These are phyloP conservation scores for Paraconiothyrium brasiliense DNA, from an alignment of 2,329 filamentous ascomycete species.

Conservation along the genomic window DNA sequence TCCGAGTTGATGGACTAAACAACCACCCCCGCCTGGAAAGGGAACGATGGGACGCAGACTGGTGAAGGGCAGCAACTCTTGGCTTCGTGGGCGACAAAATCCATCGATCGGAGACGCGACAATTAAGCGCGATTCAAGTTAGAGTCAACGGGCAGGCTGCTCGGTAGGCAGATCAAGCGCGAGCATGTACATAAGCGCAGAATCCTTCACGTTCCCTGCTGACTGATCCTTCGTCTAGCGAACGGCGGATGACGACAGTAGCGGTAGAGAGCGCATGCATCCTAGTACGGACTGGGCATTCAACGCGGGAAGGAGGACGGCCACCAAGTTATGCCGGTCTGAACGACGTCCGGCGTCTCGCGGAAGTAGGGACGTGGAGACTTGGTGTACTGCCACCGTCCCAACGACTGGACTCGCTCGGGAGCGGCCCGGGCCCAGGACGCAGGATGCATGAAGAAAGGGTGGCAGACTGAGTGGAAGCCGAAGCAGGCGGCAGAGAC, in stretches of 20 bases:
- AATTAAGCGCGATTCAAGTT: slow-evolving; percentile 22
- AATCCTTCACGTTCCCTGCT: slow-evolving; percentile 13
- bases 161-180: slow-evolving; percentile 20
- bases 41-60: background rate
- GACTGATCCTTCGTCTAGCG: slow-evolving; percentile 14
- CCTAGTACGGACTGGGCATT: slow-evolving; percentile 1
- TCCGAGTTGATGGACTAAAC: background rate
- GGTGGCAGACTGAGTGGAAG: slow-evolving; percentile 3
- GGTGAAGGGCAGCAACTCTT: background rate
- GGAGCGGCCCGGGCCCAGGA: slow-evolving; percentile 26
- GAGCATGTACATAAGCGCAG: slow-evolving; percentile 16
- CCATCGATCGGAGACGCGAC: slow-evolving; percentile 3
- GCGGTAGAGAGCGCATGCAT: slow-evolving; percentile 4
- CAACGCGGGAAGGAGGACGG: slow-evolving; percentile 2
- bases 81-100: slow-evolving; percentile 1
- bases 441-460: slow-evolving; percentile 15
- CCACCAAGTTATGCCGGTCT: background rate
- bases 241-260: slow-evolving; percentile 15
- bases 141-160: slow-evolving; percentile 20
- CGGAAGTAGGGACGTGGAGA: slow-evolving; percentile 1
- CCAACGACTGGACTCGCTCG: slow-evolving; percentile 16
- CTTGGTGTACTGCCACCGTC: slow-evolving; percentile 6
- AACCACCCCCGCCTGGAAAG: background rate
- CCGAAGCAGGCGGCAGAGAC: slow-evolving; percentile 2
- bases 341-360: slow-evolving; percentile 7